Conservation (phyloP, 306 rosid genomes). For the Cicer chorassanicum region DNA sequence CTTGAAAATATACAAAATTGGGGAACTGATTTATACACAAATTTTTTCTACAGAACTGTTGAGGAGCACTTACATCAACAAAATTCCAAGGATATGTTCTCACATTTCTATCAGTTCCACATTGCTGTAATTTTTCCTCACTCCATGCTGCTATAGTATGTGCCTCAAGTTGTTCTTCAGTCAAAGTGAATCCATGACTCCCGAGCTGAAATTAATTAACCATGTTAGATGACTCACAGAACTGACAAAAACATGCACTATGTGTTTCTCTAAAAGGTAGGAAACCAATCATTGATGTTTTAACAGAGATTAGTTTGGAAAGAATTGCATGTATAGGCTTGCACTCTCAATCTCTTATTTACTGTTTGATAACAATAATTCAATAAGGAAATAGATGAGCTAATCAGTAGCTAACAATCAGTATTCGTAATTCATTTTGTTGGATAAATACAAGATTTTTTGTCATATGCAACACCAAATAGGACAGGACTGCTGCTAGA, state of each 20-base stretch:
- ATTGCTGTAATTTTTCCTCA: conserved; percentile 51
- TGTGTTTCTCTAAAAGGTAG: conserved; percentile 8
- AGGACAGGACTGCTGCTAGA: too few species aligned
- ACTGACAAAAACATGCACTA: conserved; percentile 16
- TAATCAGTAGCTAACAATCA: too few species aligned
- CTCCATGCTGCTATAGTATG: conserved; percentile 75
- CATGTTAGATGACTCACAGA: conserved; percentile 26
- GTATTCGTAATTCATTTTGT: too few species aligned
- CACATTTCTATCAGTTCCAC: conserved; percentile 47
- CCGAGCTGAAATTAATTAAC: conserved; percentile 55
- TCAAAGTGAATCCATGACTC: conserved; percentile 59
- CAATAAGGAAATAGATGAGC: background rate
- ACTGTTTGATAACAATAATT: conserved; percentile 4
- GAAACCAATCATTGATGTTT: conserved; percentile 26
- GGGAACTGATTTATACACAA: conserved; percentile 3
- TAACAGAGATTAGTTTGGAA: conserved; percentile 5
- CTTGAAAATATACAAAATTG: background rate
- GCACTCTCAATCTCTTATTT: conserved; percentile 7
- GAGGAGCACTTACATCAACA: conserved; percentile 60
- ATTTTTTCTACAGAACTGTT: conserved; percentile 1
- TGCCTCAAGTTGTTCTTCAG: conserved; percentile 66
- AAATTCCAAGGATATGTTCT: conserved; percentile 45
- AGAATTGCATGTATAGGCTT: background rate
- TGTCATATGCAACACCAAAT: background rate
- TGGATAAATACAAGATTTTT: background rate